Evolutionary conservation across 192 early-diverging fungal species (phyloP).

Genomic region (Helicostylum pulchrum): DNA sequence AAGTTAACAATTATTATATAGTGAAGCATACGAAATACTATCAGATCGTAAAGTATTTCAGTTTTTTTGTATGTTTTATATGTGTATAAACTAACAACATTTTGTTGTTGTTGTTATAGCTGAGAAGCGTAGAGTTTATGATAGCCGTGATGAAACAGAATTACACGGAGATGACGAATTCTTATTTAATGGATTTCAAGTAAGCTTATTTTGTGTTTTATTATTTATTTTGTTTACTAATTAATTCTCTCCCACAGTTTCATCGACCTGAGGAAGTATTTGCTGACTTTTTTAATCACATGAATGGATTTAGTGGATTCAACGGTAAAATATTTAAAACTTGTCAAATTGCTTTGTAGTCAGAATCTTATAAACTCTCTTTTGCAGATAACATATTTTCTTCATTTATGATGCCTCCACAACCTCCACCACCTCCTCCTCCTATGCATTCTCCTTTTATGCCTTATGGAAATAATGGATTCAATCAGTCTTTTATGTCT

Average conservation of each 20-base stretch:
- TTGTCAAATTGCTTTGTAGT: too few species aligned
- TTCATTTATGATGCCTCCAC: slow-evolving; percentile 2
- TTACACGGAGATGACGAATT: background rate
- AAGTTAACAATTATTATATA: background rate
- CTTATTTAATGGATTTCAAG: slow-evolving; percentile 11
- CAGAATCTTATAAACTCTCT: too few species aligned
- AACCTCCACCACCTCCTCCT: too few species aligned
- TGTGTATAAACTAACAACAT: background rate
- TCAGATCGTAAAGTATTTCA: slow-evolving; percentile 9
- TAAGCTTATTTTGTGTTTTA: too few species aligned
- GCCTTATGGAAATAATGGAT: background rate
- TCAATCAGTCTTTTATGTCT: background rate
- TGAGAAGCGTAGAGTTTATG: slow-evolving; percentile 6
- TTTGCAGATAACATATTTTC: background rate
- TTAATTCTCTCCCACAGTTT: background rate
- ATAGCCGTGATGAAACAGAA: background rate
- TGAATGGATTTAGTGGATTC: slow-evolving; percentile 3
- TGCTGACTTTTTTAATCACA: slow-evolving; percentile 12
- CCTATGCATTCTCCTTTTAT: background rate
- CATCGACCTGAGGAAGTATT: slow-evolving; percentile 11
- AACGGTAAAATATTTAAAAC: background rate
- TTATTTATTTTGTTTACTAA: background rate
- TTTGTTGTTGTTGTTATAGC: background rate
- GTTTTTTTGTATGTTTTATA: background rate
- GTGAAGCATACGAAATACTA: slow-evolving; percentile 16